These are phyloP conservation scores for Leccinum ochraceum DNA, from an alignment of 768 basidiomycete genomes.

Conservation along the genomic window DNA sequence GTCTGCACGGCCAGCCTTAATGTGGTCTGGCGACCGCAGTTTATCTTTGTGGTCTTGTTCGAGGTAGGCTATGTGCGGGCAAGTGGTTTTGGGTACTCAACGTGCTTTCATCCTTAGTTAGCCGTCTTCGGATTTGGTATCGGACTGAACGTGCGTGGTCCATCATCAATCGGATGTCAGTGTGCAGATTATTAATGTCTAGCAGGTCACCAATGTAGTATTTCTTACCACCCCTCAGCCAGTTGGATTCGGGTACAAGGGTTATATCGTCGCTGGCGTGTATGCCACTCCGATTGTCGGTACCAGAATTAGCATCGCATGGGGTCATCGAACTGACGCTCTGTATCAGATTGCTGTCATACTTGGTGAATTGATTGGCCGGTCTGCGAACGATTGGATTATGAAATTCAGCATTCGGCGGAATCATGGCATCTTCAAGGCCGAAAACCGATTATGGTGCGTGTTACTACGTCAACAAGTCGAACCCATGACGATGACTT, in stretches of 20 bases:
- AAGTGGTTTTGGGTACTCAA: background rate
- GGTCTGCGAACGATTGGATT: constrained; percentile 52
- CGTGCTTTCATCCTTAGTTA: constrained; percentile 25
- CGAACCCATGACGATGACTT: background rate
- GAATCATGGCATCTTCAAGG: constrained; percentile 54
- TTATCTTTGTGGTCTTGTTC: constrained; percentile 39
- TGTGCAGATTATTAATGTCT: no score
- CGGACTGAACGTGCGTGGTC: constrained; percentile 41
- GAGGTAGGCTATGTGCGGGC: constrained; percentile 28
- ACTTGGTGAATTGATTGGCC: constrained; percentile 52
- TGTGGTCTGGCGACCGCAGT: constrained; percentile 53
- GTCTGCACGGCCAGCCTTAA: constrained; percentile 35
- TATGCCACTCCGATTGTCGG: constrained; percentile 48
- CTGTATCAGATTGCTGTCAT: constrained; percentile 45
- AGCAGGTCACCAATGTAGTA: constrained; percentile 53
- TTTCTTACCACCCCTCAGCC: constrained; percentile 50
- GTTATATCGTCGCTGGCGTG: constrained; percentile 41
- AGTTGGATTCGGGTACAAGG: constrained; percentile 46
- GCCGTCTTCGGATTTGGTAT: constrained; percentile 51
- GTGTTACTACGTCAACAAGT: constrained; percentile 1
- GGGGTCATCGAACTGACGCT: background rate
- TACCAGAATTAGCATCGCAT: background rate
- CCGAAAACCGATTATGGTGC: constrained; percentile 48
- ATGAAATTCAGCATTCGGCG: constrained; percentile 43
- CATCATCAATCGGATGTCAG: background rate